A percentile compares a stretch with the other conserved stretches of the same genome.
phyloP scores from a whole-genome alignment of 2,329 filamentous ascomycete species.

The Ascochyta koolunga region DNA sequence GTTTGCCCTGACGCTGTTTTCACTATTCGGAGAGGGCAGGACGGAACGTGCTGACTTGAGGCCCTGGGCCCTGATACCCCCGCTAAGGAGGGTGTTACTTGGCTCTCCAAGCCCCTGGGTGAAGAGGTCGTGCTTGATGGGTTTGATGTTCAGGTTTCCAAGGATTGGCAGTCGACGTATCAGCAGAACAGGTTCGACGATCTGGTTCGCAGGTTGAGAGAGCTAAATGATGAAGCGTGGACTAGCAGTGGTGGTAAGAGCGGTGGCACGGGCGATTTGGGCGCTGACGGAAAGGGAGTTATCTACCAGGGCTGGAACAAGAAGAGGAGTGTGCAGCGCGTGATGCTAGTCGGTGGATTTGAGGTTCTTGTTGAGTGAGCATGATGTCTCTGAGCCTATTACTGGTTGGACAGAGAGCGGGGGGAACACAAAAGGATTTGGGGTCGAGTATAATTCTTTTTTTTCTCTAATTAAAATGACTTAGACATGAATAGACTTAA shows the following conservation, averaged over 20 bases:
- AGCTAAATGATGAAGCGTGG: conserved; percentile 27
- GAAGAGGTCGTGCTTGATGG: conserved; percentile 39
- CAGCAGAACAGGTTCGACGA: conserved; percentile 26
- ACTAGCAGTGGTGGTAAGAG: conserved; percentile 19
- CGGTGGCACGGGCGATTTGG: conserved; percentile 25
- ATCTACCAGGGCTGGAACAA: conserved; percentile 26
- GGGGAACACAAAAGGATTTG: no score
- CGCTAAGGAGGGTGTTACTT: conserved; percentile 13
- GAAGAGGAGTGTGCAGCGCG: conserved; percentile 9
- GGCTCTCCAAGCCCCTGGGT: conserved; percentile 28
- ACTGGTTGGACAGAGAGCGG: background rate
- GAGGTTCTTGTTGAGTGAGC: conserved; percentile 12
- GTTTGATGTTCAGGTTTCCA: conserved; percentile 34
- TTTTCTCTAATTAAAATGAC: background rate
- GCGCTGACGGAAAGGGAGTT: conserved; percentile 27
- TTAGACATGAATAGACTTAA: conserved; percentile 4
- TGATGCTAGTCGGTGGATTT: conserved; percentile 5
- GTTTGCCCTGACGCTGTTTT: conserved; percentile 33
- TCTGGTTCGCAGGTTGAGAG: conserved; percentile 24
- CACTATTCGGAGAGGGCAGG: conserved; percentile 32
- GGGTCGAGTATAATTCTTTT: no score
- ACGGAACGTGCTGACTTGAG: conserved; percentile 35
- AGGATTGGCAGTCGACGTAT: conserved; percentile 32
- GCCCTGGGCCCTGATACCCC: conserved; percentile 33
- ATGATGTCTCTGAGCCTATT: background rate